These are phyloP conservation scores for Aspergillus ellipticus DNA, from an alignment of 495 filamentous ascomycete species.

Conservation along the genomic window DNA sequence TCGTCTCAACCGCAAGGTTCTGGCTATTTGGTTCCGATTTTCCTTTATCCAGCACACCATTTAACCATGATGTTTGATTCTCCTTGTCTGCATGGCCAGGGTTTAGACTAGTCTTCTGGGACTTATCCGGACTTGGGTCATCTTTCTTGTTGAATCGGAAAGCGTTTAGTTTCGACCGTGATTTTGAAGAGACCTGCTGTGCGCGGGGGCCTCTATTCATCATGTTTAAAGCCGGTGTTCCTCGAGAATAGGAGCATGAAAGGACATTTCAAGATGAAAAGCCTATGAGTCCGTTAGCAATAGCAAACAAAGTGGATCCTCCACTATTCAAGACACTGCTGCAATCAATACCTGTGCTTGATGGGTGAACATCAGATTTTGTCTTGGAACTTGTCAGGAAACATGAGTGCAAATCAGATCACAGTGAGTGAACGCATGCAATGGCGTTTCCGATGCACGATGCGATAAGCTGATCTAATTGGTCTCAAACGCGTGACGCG, in stretches of 20 bases:
- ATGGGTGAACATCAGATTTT: not conserved
- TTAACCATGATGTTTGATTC: constrained; percentile 38
- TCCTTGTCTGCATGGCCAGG: constrained; percentile 33
- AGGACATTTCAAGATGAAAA: constrained; percentile 15
- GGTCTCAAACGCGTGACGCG: constrained; percentile 36
- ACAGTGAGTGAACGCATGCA: not conserved
- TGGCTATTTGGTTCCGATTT: constrained; percentile 21
- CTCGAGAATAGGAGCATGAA: not conserved
- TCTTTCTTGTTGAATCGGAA: constrained; percentile 47
- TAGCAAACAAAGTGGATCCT: not conserved
- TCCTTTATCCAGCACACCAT: constrained; percentile 36
- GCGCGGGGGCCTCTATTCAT: constrained; percentile 27
- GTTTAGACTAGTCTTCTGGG: constrained; percentile 22
- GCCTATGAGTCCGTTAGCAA: constrained; percentile 11
- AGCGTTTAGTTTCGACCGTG: constrained; percentile 55
- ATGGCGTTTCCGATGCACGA: constrained; percentile 8
- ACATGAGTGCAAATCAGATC: not conserved
- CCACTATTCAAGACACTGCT: not conserved
- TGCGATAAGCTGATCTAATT: constrained; percentile 19
- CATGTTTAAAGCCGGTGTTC: constrained; percentile 13
- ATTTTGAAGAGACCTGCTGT: constrained; percentile 47
- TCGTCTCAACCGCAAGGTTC: constrained; percentile 24
- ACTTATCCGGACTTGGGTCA: constrained; percentile 28
- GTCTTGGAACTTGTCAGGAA: not conserved
- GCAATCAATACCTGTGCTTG: not conserved